These are phyloP conservation scores for Zygosaccharomyces bisporus DNA, from an alignment of 805 yeast genomes.

Conservation along the genomic window DNA sequence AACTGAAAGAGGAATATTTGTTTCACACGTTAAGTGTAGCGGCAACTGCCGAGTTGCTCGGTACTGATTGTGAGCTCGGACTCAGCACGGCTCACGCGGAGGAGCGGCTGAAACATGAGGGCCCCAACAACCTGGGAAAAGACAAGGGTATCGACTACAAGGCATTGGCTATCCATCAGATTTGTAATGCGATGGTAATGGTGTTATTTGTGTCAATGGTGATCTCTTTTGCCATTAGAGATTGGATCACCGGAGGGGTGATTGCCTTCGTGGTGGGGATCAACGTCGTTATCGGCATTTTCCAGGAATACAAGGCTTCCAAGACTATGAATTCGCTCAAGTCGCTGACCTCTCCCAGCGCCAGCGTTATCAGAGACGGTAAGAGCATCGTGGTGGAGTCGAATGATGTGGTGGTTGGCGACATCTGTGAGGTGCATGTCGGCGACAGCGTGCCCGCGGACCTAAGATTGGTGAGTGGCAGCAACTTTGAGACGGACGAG, in stretches of 20 bases:
- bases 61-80: slow-evolving; percentile 60
- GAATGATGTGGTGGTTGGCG: slow-evolving; percentile 89
- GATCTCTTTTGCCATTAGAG: slow-evolving; percentile 84
- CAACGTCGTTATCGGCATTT: slow-evolving; percentile 92
- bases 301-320: slow-evolving; percentile 93
- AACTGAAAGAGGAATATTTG: slow-evolving; percentile 2
- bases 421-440: slow-evolving; percentile 77
- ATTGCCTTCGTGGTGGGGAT: slow-evolving; percentile 86
- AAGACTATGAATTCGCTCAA: slow-evolving; percentile 90
- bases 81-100: slow-evolving; percentile 59
- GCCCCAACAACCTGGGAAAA: slow-evolving; percentile 75
- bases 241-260: slow-evolving; percentile 88
- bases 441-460: slow-evolving; percentile 99
- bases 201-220: slow-evolving; percentile 84
- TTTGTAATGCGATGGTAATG: slow-evolving; percentile 87
- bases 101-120: slow-evolving; percentile 67
- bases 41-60: slow-evolving; percentile 57
- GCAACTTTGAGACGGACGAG: slow-evolving; percentile 84
- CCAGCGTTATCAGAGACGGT: slow-evolving; percentile 80
- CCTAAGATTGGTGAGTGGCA: slow-evolving; percentile 68
- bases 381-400: slow-evolving; percentile 73
- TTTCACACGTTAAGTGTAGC: slow-evolving; percentile 58
- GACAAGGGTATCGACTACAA: slow-evolving; percentile 66
- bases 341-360: slow-evolving; percentile 89
- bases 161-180: slow-evolving; percentile 76